Conservation (phyloP, 352 stramenopile species). For the Phytophthora pseudosyringae region DNA sequence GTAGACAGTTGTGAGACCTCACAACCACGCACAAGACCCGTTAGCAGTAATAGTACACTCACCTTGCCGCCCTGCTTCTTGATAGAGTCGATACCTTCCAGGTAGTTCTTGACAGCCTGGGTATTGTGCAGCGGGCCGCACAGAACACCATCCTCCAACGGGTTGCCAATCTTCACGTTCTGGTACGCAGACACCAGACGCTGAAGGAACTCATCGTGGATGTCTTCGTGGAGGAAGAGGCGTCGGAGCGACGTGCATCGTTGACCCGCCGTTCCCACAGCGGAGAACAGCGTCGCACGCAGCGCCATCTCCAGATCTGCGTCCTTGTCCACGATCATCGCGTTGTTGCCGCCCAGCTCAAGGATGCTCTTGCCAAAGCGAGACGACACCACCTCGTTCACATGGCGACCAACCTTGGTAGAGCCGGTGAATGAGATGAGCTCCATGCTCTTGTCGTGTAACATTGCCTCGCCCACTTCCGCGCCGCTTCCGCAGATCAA, state of each 20-base stretch:
- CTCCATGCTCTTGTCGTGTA: slow-evolving; percentile 88
- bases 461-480: slow-evolving; percentile 88
- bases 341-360: slow-evolving; percentile 94
- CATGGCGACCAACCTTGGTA: slow-evolving; percentile 87
- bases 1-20: slow-evolving; percentile 10
- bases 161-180: slow-evolving; percentile 90
- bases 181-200: slow-evolving; percentile 88
- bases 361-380: slow-evolving; percentile 93
- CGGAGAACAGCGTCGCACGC: slow-evolving; percentile 90
- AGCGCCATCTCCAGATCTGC: slow-evolving; percentile 92
- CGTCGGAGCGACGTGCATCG: slow-evolving; percentile 93
- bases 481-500: slow-evolving; percentile 82
- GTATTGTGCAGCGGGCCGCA: slow-evolving; percentile 80
- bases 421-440: slow-evolving; percentile 93
- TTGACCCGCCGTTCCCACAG: slow-evolving; percentile 92
- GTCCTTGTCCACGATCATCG: slow-evolving; percentile 93
- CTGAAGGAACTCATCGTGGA: slow-evolving; percentile 91
- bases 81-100: slow-evolving; percentile 85
- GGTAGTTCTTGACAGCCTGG: slow-evolving; percentile 89
- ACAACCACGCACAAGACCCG: background rate
- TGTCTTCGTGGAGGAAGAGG: slow-evolving; percentile 91
- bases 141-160: slow-evolving; percentile 84
- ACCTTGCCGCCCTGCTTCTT: slow-evolving; percentile 89
- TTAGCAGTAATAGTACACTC: slow-evolving; percentile 7
- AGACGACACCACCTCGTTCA: slow-evolving; percentile 87